A percentile compares a stretch with the other conserved stretches of the same genome.
phyloP scores from a whole-genome alignment of 202 grass and related monocot genomes.

The Carex arenaria region DNA sequence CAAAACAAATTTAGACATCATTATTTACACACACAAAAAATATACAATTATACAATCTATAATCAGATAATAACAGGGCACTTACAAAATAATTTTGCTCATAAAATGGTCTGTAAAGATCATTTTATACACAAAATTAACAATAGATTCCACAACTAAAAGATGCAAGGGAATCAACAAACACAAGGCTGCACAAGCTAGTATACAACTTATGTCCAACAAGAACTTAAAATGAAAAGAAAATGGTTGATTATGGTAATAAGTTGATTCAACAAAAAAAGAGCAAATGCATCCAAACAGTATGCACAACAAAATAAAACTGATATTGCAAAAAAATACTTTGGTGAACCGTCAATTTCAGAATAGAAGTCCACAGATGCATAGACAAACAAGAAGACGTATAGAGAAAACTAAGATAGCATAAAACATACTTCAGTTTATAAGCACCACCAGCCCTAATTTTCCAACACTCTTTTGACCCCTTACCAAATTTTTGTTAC shows the following conservation, averaged over 20 bases:
- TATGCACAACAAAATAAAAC: background rate
- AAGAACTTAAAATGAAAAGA: background rate
- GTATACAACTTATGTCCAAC: background rate
- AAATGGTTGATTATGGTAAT: background rate
- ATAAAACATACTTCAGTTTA: constrained; percentile 63
- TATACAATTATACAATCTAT: background rate
- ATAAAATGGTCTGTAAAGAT: background rate
- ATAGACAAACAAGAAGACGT: background rate
- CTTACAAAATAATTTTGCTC: background rate
- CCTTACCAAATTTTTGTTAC: too few species aligned
- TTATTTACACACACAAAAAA: background rate
- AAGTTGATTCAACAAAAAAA: background rate
- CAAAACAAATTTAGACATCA: background rate
- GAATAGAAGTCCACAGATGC: background rate
- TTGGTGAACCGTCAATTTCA: background rate
- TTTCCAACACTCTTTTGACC: background rate
- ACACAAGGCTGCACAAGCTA: background rate
- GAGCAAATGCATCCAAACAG: background rate
- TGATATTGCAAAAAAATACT: too few species aligned
- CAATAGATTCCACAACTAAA: background rate
- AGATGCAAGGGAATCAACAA: background rate
- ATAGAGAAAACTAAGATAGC: background rate
- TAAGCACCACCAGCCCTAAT: constrained; percentile 90
- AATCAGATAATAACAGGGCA: background rate
- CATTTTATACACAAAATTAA: background rate